Conservation (phyloP, 2,329 filamentous ascomycete genomes). For the Acephala macrosclerotiorum region DNA sequence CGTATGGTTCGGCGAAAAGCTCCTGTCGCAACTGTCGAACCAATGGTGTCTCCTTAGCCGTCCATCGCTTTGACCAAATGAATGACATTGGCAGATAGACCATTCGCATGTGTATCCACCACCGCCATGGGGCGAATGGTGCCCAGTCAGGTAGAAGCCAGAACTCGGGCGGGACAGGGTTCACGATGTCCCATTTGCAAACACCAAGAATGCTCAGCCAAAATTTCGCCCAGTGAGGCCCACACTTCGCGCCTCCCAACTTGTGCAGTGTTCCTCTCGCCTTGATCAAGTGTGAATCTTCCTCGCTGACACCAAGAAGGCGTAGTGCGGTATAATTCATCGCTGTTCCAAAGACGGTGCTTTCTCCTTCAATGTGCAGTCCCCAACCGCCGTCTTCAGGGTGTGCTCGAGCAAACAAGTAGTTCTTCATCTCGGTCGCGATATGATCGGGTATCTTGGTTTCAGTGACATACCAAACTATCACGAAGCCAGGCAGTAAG, state of each 20-base stretch:
- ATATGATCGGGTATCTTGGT: conserved; percentile 84
- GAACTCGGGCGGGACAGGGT: conserved; percentile 90
- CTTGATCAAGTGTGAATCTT: conserved; percentile 85
- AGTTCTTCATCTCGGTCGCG: conserved; percentile 89
- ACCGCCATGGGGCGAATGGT: conserved; percentile 88
- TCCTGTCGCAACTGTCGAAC: conserved; percentile 79
- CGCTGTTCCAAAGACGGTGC: conserved; percentile 86
- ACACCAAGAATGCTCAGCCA: conserved; percentile 89
- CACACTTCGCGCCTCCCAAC: conserved; percentile 82
- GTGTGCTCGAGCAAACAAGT: conserved; percentile 85
- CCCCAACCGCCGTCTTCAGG: conserved; percentile 96
- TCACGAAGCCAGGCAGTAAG: conserved; percentile 82
- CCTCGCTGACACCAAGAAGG: conserved; percentile 81
- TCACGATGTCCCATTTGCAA: conserved; percentile 89
- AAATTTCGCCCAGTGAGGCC: conserved; percentile 97
- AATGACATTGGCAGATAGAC: conserved; percentile 96
- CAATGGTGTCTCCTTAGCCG: conserved; percentile 76
- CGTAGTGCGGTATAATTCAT: conserved; percentile 88
- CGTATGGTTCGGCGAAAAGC: conserved; percentile 80
- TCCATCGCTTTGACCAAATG: conserved; percentile 84
- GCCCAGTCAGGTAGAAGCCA: conserved; percentile 95
- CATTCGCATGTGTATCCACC: conserved; percentile 98
- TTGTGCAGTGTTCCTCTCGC: conserved; percentile 84
- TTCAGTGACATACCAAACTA: conserved; percentile 88
- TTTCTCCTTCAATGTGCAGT: conserved; percentile 92